phyloP scores from a whole-genome alignment of 1,284 basidiomycete species.

The Tylopilus sp. region DNA sequence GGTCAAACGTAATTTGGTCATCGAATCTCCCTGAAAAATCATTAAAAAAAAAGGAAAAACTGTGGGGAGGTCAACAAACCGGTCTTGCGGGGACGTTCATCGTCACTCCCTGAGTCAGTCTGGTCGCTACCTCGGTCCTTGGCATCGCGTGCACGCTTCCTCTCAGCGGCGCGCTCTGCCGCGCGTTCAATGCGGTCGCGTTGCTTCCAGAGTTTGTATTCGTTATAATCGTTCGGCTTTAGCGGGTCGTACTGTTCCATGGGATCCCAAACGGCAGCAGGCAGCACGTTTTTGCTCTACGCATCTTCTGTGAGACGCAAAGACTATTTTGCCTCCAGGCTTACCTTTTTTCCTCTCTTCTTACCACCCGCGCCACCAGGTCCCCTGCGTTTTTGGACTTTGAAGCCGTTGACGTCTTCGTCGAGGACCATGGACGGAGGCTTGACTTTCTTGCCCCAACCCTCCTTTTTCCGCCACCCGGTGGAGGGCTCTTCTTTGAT shows the following conservation, averaged over 20 bases:
- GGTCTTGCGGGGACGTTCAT: constrained; percentile 66
- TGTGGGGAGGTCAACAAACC: constrained; percentile 40
- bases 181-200: constrained; percentile 68
- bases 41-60: constrained; percentile 3
- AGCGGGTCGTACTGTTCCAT: constrained; percentile 74
- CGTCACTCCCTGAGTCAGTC: constrained; percentile 66
- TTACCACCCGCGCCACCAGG: constrained; percentile 37
- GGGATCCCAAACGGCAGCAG: constrained; percentile 66
- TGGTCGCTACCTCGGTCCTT: constrained; percentile 53
- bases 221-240: constrained; percentile 83
- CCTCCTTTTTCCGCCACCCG: constrained; percentile 39
- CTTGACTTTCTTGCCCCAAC: constrained; percentile 83
- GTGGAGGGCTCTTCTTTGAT: constrained; percentile 20
- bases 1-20: constrained; percentile 43
- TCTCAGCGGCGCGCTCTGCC: constrained; percentile 57
- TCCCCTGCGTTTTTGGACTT: constrained; percentile 47
- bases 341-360: constrained; percentile 64
- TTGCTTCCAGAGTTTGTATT: constrained; percentile 75
- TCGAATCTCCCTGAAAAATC: constrained; percentile 50
- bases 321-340: constrained; percentile 14
- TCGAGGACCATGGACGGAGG: constrained; percentile 85
- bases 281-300: constrained; percentile 60
- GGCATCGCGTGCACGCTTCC: constrained; percentile 55
- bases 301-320: constrained; percentile 1
- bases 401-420: constrained; percentile 84